phyloP scores from a whole-genome alignment of 164 flowering plant genomes.

The Aristolochia californica region DNA sequence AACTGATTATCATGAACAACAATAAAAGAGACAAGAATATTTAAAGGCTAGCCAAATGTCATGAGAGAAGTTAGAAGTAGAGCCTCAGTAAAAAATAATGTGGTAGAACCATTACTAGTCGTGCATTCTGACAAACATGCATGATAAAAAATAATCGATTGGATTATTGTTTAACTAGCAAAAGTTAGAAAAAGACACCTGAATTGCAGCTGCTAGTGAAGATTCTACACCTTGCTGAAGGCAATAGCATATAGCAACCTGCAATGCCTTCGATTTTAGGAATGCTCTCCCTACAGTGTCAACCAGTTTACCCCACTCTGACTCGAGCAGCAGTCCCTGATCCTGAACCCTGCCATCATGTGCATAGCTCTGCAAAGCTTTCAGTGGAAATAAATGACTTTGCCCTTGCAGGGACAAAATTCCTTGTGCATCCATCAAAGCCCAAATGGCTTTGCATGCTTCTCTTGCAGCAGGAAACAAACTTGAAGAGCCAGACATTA shows the following conservation, averaged over 20 bases:
- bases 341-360: slow-evolving; percentile 40
- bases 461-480: slow-evolving; percentile 75
- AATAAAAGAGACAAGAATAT: too few species aligned
- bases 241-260: slow-evolving; percentile 64
- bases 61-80: too few species aligned
- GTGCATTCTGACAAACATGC: too few species aligned
- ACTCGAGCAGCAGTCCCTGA: slow-evolving; percentile 24
- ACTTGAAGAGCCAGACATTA: slow-evolving; percentile 61
- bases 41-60: too few species aligned
- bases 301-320: slow-evolving; percentile 41
- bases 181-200: slow-evolving; percentile 34
- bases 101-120: too few species aligned
- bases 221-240: slow-evolving; percentile 66
- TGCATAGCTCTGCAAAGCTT: slow-evolving; percentile 34
- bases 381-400: slow-evolving; percentile 46
- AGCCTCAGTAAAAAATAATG: too few species aligned
- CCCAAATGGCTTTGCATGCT: slow-evolving; percentile 84
- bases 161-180: too few species aligned
- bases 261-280: slow-evolving; percentile 59
- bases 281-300: slow-evolving; percentile 52
- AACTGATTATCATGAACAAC: too few species aligned
- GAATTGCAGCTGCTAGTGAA: slow-evolving; percentile 43
- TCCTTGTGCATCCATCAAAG: slow-evolving; percentile 59
- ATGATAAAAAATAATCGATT: too few species aligned
- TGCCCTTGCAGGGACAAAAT: slow-evolving; percentile 29